Evolutionary conservation across 2,329 filamentous ascomycete species (phyloP).

Genomic region (Colletotrichum australisinense): DNA sequence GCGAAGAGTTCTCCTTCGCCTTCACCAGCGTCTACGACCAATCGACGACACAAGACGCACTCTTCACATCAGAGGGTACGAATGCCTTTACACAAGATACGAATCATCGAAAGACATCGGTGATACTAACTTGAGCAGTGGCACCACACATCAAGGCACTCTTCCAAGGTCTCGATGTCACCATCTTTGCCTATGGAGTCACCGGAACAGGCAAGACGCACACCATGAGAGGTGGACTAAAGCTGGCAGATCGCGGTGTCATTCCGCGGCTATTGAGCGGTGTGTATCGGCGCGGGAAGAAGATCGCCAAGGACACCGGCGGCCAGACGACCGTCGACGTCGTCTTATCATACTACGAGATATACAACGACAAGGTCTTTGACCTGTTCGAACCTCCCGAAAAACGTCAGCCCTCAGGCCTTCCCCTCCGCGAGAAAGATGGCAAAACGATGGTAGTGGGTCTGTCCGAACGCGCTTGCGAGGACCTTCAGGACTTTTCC

Average conservation of each 20-base stretch:
- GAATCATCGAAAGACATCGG: constrained; percentile 23
- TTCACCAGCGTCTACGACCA: constrained; percentile 95
- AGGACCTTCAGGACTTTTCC: constrained; percentile 90
- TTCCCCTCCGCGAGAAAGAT: constrained; percentile 86
- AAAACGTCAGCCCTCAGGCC: constrained; percentile 82
- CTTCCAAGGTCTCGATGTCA: constrained; percentile 89
- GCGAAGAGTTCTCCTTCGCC: constrained; percentile 91
- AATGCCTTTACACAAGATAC: constrained; percentile 25
- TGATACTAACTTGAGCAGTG: constrained; percentile 62
- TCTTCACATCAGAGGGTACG: constrained; percentile 91
- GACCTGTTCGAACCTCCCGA: constrained; percentile 90
- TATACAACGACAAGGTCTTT: constrained; percentile 96
- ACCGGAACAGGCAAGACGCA: constrained; percentile 96
- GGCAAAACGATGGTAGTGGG: constrained; percentile 91
- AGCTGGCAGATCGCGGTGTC: constrained; percentile 85
- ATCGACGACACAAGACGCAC: constrained; percentile 81
- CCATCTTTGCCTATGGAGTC: constrained; percentile 92
- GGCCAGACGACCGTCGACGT: constrained; percentile 79
- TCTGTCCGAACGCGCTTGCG: constrained; percentile 83
- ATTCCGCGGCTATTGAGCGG: constrained; percentile 87
- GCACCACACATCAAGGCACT: constrained; percentile 90
- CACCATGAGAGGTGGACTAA: constrained; percentile 93
- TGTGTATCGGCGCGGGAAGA: constrained; percentile 87
- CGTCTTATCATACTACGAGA: constrained; percentile 91
- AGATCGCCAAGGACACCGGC: constrained; percentile 82